Base-by-base conservation (phyloP, 75 land plant species). In the Selaginella moellendorffii region DNA sequence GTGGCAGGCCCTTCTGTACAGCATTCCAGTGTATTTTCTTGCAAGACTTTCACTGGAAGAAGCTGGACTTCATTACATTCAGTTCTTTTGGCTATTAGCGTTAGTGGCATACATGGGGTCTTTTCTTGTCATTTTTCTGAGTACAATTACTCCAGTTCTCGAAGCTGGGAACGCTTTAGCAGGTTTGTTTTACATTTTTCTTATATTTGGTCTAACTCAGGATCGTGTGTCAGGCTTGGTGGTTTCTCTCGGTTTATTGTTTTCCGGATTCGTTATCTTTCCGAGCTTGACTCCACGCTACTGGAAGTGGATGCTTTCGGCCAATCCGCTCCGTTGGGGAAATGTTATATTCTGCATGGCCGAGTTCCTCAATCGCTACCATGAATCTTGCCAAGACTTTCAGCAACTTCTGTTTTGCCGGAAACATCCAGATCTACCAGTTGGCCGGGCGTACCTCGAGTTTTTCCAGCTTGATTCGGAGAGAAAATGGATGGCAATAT, bases 231-330 rank as follows among this genome's bases (percentile, higher is more conserved):
- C 74, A 72, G 74, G 74, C 30, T 31, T 72, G 19, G 18, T 67
- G 18, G 64, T 72, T 22, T 66, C 74, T 5, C 27, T 72, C 54
- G 26, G 31, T 52, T 63, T 72, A 23, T 52, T 67, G 30, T 72
- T 72, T 54, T 65, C 68, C 67, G 74, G 74, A 26, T 66, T 72
- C 28, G 64, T 67, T 12, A 66, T 72, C 26, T 72, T 53, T 25
- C 74, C 74, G 51, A 68, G 29, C 30, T 65, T 54, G 22, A 29
- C 65, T 28, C 74, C 74, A 27, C 18, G 18, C 19, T 72, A 67
- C 31, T 72, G 74, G 74, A 72, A 67, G 67, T 72, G 74, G 74
- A 67, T 72, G 52, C 29, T 61, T n/a, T 60, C 65, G 20, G 54
- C 61, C 19, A 72, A 66, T 27, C 74, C 74, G 19, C 28, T 72